Base-by-base conservation (phyloP, 2,329 filamentous ascomycete species). In the Trichoderma koningiopsis region DNA sequence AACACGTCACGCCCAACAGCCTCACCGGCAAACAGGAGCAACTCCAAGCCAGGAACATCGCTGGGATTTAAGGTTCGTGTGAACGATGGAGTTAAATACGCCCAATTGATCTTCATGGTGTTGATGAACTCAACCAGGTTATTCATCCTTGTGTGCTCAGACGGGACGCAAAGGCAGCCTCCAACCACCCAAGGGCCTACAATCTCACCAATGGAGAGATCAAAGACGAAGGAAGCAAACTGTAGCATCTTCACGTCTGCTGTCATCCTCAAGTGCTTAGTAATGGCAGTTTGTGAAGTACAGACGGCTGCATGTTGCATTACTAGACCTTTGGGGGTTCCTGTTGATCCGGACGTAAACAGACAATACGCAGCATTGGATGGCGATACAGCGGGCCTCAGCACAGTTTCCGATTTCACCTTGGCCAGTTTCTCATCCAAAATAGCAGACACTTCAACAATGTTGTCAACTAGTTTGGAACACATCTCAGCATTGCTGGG, bases 401-500 rank as follows among this genome's bases (percentile, higher is more conserved):
- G 31, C 16, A 13, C 49, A 31, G 33, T 62, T 43, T 47, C 56
- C 40, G 24, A 10, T 16, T 62, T 33, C 0, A 35, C 62, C 63
- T 68, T 52, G 7, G 33, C 33, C 53, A 62, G 56, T 29, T 53
- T 29, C 53, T 33, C 57, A 27, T 68, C 63, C 11, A 55, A 35
- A 47, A n/a, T 47, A n/a, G 29, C 11, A 3, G 69, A 49, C 5
- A 71, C 69, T 33, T 74, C 65, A 7, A 72, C 61, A 29, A 71
- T 59, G 13, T 52, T 56, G 5, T 29, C 43, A n/a, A 66, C 59
- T 0, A 75, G 67, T 22, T 73, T 19, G 3, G 69, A 29, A 35
- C 76, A 75, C 14, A 76, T 71, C 5, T 71, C 70, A 2, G n/a
- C 27, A 49, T 72, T 71, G 3, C 70, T 73, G 3, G 64, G 55